Conservation (phyloP, 257 asterid species). For the Rhazya stricta region DNA sequence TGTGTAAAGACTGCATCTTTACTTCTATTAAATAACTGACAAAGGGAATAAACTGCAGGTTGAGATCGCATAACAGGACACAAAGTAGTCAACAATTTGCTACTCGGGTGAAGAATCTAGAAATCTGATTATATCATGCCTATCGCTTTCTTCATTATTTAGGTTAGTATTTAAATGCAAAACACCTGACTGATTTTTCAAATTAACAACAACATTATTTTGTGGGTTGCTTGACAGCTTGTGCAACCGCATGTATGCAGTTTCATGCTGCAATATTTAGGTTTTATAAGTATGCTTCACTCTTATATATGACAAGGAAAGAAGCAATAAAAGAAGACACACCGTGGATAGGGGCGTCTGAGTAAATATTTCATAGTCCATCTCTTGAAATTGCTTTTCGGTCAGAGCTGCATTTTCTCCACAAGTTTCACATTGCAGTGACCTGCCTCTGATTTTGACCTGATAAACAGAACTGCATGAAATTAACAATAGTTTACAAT, state of each 20-base stretch:
- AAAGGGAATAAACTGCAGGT: not conserved
- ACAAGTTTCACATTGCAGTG: slow-evolving; percentile 68
- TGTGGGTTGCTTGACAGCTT: not conserved
- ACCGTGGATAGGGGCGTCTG: slow-evolving; percentile 71
- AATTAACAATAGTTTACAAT: not conserved
- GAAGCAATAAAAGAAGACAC: slow-evolving; percentile 14
- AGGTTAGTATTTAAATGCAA: not conserved
- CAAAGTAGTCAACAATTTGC: not conserved
- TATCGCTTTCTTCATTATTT: not conserved
- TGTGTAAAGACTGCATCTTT: not conserved
- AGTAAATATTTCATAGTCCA: slow-evolving; percentile 77
- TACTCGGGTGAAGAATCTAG: not conserved
- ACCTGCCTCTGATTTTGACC: slow-evolving; percentile 85
- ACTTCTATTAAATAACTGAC: not conserved
- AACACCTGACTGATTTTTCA: not conserved
- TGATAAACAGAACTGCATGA: slow-evolving; percentile 15
- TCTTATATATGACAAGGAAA: not conserved
- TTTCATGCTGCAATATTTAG: not conserved
- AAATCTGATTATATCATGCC: not conserved
- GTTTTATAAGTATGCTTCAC: not conserved
- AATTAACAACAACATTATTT: not conserved
- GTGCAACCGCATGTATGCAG: not conserved
- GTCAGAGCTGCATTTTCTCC: slow-evolving; percentile 56
- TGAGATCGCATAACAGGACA: not conserved
- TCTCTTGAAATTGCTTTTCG: slow-evolving; percentile 37